Evolutionary conservation across 2,329 filamentous ascomycete species (phyloP).

Genomic region (Colletotrichum tabaci): DNA sequence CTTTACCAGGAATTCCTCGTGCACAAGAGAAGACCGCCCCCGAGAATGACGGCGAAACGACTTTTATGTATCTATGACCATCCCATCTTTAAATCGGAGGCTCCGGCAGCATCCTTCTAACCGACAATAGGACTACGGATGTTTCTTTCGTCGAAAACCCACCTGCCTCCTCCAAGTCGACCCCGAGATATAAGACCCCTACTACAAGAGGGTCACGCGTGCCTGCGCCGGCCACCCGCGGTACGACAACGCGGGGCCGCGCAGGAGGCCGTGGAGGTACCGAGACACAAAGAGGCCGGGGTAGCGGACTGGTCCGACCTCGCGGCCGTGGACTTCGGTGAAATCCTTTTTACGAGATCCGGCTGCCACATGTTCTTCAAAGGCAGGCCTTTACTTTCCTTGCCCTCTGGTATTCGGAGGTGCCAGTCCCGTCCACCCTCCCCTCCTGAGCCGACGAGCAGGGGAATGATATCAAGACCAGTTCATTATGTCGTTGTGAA

Average conservation of each 20-base stretch:
- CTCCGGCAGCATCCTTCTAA: constrained; percentile 43
- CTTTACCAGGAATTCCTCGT: constrained; percentile 7
- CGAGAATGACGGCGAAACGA: constrained; percentile 77
- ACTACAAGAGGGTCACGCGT: constrained; percentile 60
- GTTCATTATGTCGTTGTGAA: constrained; percentile 30
- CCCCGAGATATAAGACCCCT: constrained; percentile 61
- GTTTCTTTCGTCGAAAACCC: constrained; percentile 93
- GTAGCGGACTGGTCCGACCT: constrained; percentile 62
- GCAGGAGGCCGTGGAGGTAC: constrained; percentile 47
- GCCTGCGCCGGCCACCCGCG: constrained; percentile 60
- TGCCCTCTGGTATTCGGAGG: not conserved
- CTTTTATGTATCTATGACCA: constrained; percentile 77
- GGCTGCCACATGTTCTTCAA: not conserved
- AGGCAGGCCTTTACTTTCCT: not conserved
- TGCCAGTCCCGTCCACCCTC: not conserved
- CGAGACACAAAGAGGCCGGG: constrained; percentile 56
- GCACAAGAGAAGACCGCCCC: constrained; percentile 48
- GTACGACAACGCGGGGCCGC: constrained; percentile 51
- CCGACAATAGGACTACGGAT: constrained; percentile 81
- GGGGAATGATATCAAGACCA: constrained; percentile 15
- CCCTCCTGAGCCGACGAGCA: not conserved
- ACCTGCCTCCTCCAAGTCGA: constrained; percentile 66
- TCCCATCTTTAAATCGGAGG: no score
- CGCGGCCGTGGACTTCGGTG: constrained; percentile 63
- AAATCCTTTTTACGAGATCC: not conserved